Evolutionary conservation across 164 flowering plant genomes (phyloP), one percentile per base, ranked within the genome.

Genomic region (Vitis rotundifolia): DNA sequence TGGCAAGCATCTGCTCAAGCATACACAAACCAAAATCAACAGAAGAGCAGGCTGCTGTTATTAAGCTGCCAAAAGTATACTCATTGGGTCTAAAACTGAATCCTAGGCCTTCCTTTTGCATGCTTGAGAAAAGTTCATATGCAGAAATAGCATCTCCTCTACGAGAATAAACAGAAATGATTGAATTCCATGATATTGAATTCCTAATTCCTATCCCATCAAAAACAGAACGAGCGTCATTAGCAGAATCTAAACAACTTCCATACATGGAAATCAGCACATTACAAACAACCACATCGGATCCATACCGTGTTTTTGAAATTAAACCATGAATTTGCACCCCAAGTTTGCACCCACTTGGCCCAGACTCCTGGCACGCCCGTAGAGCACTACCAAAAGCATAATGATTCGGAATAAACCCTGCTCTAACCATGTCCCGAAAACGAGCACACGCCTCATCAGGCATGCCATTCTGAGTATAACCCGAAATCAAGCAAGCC

Each of bases 231-330:
- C 66, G 70, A 49, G 97, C 87, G 73, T 69, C 59, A 66, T 67
- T 75, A 19, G 60, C 54, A 9, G 78, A 76, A 12, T 73, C 83
- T 65, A 71, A 16, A 68, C 81, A 79, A 67, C 76, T 72, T 54
- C 93, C 91, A 78, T 92, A 92, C 94, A 94, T 89, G 0, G 88
- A 84, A 44, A 94, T 84, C 77, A 94, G 77, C 51, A 80, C 91
- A 82, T 92, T 94, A 61, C 81, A 72, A 15, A 87, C 90, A 9
- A 82, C 80, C 47, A 66, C 83, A 77, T 91, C 88, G 50, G 49
- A 51, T 8, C 73, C 68, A 66, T 82, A 72, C 61, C 22, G 47
- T 5, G 87, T 80, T 73, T 92, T 92, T 1, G 70, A 75, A 51
- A 87, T 59, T 12, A 86, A 66, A 11, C 86, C 92, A 82, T 92